Percentiles rank a stretch among this genome's conserved stretches.
Evolutionary conservation across 495 filamentous ascomycete genomes (phyloP).

Genomic region (Aspergillus steynii): DNA sequence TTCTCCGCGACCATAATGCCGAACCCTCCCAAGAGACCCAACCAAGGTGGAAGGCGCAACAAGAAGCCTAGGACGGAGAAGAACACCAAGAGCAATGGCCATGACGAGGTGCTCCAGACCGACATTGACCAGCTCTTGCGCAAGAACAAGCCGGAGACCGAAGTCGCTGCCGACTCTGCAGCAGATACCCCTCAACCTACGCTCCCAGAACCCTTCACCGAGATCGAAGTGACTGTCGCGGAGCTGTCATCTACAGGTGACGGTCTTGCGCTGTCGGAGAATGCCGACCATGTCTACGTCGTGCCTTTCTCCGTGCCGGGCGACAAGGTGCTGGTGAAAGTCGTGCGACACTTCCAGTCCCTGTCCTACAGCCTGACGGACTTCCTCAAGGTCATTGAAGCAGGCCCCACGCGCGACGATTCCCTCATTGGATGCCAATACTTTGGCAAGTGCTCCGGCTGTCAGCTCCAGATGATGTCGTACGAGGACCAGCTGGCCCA

Average conservation of each 20-base stretch:
- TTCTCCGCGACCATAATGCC: constrained; percentile 31
- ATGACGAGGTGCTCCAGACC: constrained; percentile 71
- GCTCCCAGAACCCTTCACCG: constrained; percentile 68
- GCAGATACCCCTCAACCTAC: constrained; percentile 19
- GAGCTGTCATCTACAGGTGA: constrained; percentile 89
- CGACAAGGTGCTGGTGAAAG: constrained; percentile 74
- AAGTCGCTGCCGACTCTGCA: constrained; percentile 23
- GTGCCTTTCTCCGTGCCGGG: constrained; percentile 89
- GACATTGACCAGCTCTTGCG: constrained; percentile 67
- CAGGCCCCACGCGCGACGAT: constrained; percentile 77
- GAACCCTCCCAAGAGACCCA: constrained; percentile 28
- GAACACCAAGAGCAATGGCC: constrained; percentile 33
- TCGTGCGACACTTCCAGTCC: constrained; percentile 65
- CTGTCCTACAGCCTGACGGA: constrained; percentile 71
- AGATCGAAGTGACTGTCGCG: constrained; percentile 75
- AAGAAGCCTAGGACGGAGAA: constrained; percentile 53
- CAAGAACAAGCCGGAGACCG: constrained; percentile 42
- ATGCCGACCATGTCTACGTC: constrained; percentile 74
- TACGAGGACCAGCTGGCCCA: constrained; percentile 82
- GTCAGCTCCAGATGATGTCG: constrained; percentile 95
- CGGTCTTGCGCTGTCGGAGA: constrained; percentile 68
- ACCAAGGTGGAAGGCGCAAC: constrained; percentile 45
- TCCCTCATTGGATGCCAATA: constrained; percentile 75
- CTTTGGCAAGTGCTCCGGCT: constrained; percentile 85
- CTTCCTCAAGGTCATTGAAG: constrained; percentile 72